These are phyloP conservation scores for Musa schizocarpa DNA, from an alignment of 176 grass and related monocot species.

Conservation along the genomic window DNA sequence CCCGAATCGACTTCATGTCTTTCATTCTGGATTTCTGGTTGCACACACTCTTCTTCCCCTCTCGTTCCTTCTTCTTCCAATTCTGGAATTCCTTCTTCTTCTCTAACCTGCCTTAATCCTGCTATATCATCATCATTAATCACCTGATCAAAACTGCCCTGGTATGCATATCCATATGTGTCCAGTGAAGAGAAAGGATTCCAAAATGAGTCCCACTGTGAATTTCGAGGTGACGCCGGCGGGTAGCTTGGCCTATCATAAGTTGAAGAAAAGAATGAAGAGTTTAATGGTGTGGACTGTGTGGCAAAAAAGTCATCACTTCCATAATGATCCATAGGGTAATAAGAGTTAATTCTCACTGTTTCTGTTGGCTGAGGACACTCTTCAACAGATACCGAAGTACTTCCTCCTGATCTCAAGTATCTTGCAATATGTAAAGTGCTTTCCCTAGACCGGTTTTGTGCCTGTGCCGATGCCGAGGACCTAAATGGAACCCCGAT, in stretches of 20 bases:
- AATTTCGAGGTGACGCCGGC: conserved; percentile 52
- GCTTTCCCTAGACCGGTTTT: conserved; percentile 13
- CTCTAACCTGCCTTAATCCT: conserved; percentile 61
- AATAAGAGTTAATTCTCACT: conserved; percentile 37
- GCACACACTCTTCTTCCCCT: conserved; percentile 22
- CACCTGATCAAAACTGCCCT: conserved; percentile 41
- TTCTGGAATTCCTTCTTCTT: conserved; percentile 98
- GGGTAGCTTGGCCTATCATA: conserved; percentile 51
- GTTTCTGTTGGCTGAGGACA: conserved; percentile 31
- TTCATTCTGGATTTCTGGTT: conserved; percentile 22
- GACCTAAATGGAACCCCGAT: conserved; percentile 21
- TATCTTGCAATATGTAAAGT: conserved; percentile 64
- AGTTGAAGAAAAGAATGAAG: conserved; percentile 37
- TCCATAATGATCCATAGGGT: conserved; percentile 37
- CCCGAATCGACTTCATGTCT: conserved; percentile 23
- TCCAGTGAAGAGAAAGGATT: conserved; percentile 53
- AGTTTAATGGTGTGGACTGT: conserved; percentile 25
- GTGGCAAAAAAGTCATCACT: conserved; percentile 31
- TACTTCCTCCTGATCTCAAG: conserved; percentile 48
- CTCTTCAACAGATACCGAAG: conserved; percentile 82
- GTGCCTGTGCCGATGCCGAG: not conserved
- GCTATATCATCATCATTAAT: conserved; percentile 78
- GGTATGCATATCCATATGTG: conserved; percentile 32
- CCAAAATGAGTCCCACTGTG: conserved; percentile 83
- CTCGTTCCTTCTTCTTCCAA: conserved; percentile 67